Evolutionary conservation across 2,329 filamentous ascomycete species (phyloP).

Genomic region (Rutstroemia sp.): DNA sequence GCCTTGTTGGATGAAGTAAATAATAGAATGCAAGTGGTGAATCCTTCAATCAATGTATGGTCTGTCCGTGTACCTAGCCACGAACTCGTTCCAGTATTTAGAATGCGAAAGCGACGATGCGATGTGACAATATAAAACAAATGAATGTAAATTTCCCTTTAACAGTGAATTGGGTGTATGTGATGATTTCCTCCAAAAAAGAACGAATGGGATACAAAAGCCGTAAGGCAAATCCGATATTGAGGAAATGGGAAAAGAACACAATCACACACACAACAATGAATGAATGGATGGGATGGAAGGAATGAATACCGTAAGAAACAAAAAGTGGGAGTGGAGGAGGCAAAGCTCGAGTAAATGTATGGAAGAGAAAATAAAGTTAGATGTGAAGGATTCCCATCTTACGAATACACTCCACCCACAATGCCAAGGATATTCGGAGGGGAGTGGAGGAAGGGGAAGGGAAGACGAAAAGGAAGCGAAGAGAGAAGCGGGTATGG

Average conservation of each 20-base stretch:
- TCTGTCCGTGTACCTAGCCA: background rate
- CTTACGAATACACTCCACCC: background rate
- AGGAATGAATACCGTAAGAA: background rate
- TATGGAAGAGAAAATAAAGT: background rate
- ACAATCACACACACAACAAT: background rate
- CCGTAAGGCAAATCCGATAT: background rate
- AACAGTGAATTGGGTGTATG: too few species aligned
- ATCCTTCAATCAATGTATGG: background rate
- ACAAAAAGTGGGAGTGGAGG: background rate
- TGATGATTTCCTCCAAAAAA: background rate
- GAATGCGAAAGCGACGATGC: background rate
- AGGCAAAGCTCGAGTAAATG: background rate
- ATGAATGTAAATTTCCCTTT: too few species aligned
- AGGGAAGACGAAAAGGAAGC: too few species aligned
- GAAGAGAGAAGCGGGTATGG: too few species aligned
- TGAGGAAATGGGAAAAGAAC: background rate
- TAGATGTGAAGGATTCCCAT: background rate
- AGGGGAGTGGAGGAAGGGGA: background rate
- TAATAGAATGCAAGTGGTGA: too few species aligned
- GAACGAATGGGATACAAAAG: background rate
- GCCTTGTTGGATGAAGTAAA: too few species aligned
- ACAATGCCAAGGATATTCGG: conserved; percentile 1
- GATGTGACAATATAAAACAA: too few species aligned
- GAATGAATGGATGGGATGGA: background rate
- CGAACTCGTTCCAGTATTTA: background rate